Base-by-base conservation (phyloP, 257 asterid species). In the Nicotiana attenuata region DNA sequence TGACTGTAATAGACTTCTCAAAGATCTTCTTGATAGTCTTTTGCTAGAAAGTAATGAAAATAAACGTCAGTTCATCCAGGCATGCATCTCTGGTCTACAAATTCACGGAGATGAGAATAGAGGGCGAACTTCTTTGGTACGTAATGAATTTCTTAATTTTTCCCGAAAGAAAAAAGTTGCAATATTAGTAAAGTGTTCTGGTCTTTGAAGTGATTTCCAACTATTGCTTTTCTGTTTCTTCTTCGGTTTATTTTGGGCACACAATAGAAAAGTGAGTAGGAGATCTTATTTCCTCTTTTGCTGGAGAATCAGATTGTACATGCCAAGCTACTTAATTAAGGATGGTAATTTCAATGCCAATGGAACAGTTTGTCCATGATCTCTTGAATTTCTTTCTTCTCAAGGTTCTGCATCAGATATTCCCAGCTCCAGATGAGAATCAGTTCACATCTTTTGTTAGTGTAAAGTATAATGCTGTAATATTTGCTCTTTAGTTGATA, bases 21-120 rank as follows among this genome's bases (percentile, higher is more conserved):
- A 92, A 85, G 99, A 96, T 85, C 98, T 96, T 85, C 93, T 96
- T 13, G 98, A 94, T 80, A 91, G 98, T 85, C 97, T 96, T 82
- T 87, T 96, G 87, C 96, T 96, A 29, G 99, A 96, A 90, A 96
- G 97, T 88, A 88, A 90, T 71, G 97, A 96, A 86, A 96, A 96
- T 81, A 96, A 94, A 85, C 89, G 93, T 63, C 98, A 92, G 90
- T 96, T 96, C 81, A 93, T 96, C 87, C 98, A 93, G 91, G 98
- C 99, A 50, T 96, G 99, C 89, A 89, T 94, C 83, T 91, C 90
- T 86, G 99, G 99, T 89, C 92, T 96, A 71, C 98, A 96, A 90
- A 87, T 87, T 84, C 97, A 94, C 56, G 92, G 93, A 84, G 96
- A 93, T 84, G 98, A 94, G 80, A 93, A 87, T 65, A 93, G 91